Conservation (phyloP, 352 stramenopile genomes). For the Phytophthora boehmeriae region DNA sequence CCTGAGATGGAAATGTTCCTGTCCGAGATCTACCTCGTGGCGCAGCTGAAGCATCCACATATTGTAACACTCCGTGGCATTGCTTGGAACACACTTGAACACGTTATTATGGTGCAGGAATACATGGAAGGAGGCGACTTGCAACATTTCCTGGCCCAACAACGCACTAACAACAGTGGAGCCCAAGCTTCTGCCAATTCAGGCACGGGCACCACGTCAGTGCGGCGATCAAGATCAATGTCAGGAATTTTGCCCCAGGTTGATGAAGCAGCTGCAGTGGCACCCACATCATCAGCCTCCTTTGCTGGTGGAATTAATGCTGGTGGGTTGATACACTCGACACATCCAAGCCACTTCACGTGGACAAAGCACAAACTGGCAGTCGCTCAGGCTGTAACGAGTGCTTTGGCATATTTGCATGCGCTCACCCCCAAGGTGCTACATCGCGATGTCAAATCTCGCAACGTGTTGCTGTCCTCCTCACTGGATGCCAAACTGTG, state of each 20-base stretch:
- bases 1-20: slow-evolving; percentile 80
- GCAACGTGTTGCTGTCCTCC: slow-evolving; percentile 79
- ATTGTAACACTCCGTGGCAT: slow-evolving; percentile 69
- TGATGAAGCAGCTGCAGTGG: slow-evolving; percentile 21
- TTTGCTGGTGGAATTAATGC: slow-evolving; percentile 15
- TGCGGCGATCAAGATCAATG: slow-evolving; percentile 21
- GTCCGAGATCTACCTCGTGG: slow-evolving; percentile 76
- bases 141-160: slow-evolving; percentile 48
- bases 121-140: slow-evolving; percentile 77
- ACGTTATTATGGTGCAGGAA: slow-evolving; percentile 79
- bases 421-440: slow-evolving; percentile 74
- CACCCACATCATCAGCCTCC: slow-evolving; percentile 22
- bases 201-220: slow-evolving; percentile 6
- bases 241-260: slow-evolving; percentile 18
- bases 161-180: slow-evolving; percentile 22
- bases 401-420: slow-evolving; percentile 84
- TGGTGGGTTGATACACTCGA: slow-evolving; percentile 21
- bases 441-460: slow-evolving; percentile 89
- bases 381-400: slow-evolving; percentile 60
- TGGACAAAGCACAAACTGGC: slow-evolving; percentile 60
- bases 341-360: slow-evolving; percentile 39
- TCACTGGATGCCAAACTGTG: slow-evolving; percentile 59
- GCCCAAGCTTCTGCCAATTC: slow-evolving; percentile 16
- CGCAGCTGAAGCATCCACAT: slow-evolving; percentile 67
- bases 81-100: slow-evolving; percentile 73